Conservation (phyloP, 371 early-diverging fungal species). For the Syncephalastrum sp. region DNA sequence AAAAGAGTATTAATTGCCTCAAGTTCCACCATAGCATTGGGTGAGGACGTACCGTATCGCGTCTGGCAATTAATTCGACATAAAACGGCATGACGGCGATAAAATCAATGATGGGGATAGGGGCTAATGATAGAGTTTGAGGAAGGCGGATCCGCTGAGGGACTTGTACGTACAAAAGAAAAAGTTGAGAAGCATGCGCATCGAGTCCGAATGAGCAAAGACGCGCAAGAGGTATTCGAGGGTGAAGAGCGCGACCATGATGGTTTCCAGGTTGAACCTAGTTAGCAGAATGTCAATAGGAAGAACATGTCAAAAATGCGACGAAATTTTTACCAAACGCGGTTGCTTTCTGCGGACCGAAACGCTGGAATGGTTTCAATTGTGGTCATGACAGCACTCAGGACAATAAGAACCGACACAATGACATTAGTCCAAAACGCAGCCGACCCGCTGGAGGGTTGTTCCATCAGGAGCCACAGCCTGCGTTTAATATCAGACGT, state of each 20-base stretch:
- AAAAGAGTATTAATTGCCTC: constrained; percentile 3
- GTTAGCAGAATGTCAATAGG: neutral
- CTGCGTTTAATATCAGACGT: constrained; percentile 49
- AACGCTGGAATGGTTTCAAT: constrained; percentile 85
- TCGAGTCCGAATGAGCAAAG: constrained; percentile 67
- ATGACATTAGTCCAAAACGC: constrained; percentile 78
- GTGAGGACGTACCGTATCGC: constrained; percentile 59
- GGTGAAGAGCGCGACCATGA: constrained; percentile 79
- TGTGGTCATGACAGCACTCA: constrained; percentile 78
- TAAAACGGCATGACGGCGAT: constrained; percentile 83
- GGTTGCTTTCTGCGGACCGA: constrained; percentile 56
- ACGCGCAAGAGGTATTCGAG: constrained; percentile 73
- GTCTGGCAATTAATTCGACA: constrained; percentile 66
- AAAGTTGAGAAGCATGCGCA: constrained; percentile 54
- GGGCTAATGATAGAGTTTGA: constrained; percentile 39
- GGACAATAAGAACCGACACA: constrained; percentile 72
- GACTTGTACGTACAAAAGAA: constrained; percentile 30
- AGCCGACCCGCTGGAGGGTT: constrained; percentile 65
- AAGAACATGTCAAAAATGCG: neutral
- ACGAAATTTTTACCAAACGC: constrained; percentile 53
- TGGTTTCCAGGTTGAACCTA: constrained; percentile 75
- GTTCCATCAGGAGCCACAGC: constrained; percentile 69
- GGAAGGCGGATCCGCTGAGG: neutral
- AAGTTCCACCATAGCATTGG: neutral
- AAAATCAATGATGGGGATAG: constrained; percentile 76